Conservation (phyloP, 495 filamentous ascomycete genomes). For the Xylaria telfairii region DNA sequence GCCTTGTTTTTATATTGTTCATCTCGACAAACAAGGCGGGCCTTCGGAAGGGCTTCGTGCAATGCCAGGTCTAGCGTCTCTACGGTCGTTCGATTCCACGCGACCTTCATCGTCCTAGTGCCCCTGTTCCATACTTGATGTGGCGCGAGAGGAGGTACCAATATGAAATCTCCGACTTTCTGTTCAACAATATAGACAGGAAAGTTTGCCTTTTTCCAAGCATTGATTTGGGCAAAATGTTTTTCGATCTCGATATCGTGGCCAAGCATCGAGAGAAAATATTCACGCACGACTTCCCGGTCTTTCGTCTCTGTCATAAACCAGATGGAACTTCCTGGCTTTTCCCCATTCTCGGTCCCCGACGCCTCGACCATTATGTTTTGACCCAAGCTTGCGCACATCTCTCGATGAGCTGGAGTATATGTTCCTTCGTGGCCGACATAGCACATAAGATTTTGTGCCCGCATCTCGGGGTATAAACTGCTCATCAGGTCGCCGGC, state of each 20-base stretch:
- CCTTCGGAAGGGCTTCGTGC: conserved; percentile 82
- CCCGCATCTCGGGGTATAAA: conserved; percentile 82
- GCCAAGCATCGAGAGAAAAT: conserved; percentile 87
- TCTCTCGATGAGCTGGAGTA: conserved; percentile 93
- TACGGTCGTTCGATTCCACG: conserved; percentile 96
- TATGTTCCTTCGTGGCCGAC: conserved; percentile 97
- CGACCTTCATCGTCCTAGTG: conserved; percentile 92
- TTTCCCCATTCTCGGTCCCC: conserved; percentile 70
- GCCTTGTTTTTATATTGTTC: conserved; percentile 99
- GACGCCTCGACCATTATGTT: conserved; percentile 98
- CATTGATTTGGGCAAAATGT: conserved; percentile 91
- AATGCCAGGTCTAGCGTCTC: conserved; percentile 88
- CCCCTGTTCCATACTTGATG: conserved; percentile 99
- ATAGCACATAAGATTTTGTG: conserved; percentile 98
- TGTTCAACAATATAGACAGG: conserved; percentile 93
- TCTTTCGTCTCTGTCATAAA: conserved; percentile 97
- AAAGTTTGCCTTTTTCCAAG: conserved; percentile 92
- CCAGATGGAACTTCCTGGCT: conserved; percentile 90
- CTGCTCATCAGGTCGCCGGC: conserved; percentile 94
- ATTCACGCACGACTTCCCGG: conserved; percentile 83
- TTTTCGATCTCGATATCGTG: conserved; percentile 97
- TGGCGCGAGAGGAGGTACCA: conserved; percentile 94
- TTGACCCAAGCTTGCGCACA: conserved; percentile 95
- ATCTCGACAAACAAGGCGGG: conserved; percentile 92
- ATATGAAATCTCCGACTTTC: conserved; percentile 88